Conservation (phyloP, 768 basidiomycete species). For the Xerocomus spinulosus region DNA sequence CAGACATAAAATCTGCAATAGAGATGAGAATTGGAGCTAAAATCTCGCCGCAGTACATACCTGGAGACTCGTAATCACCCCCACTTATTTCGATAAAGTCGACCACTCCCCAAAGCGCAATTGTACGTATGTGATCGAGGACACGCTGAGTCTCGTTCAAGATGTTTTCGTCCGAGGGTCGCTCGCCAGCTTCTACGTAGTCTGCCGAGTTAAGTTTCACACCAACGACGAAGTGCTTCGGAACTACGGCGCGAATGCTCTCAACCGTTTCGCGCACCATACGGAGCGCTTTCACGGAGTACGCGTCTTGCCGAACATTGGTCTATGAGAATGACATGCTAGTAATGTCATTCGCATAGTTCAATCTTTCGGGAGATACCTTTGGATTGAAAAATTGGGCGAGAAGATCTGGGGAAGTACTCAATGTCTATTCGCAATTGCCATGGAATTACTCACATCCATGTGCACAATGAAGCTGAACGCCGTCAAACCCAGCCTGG, state of each 20-base stretch:
- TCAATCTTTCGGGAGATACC: conserved; percentile 33
- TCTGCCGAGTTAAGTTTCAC: conserved; percentile 81
- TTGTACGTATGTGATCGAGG: conserved; percentile 53
- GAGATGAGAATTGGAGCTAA: not conserved
- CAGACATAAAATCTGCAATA: conserved; percentile 41
- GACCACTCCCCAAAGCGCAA: conserved; percentile 60
- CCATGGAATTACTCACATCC: conserved; percentile 56
- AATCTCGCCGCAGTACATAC: conserved; percentile 34
- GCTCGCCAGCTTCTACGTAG: conserved; percentile 42
- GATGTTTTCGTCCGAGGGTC: conserved; percentile 30
- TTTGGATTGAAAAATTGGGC: conserved; percentile 74
- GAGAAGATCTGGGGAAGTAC: conserved; percentile 53
- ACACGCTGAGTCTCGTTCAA: conserved; percentile 36
- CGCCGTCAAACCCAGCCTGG: conserved; percentile 75
- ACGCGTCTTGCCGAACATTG: conserved; percentile 59
- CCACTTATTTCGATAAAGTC: conserved; percentile 90
- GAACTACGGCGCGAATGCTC: conserved; percentile 50
- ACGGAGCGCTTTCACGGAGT: conserved; percentile 51
- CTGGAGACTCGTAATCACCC: conserved; percentile 78
- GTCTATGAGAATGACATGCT: conserved; percentile 27
- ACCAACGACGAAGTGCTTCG: conserved; percentile 62
- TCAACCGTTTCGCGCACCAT: conserved; percentile 54
- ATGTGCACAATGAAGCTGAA: conserved; percentile 82
- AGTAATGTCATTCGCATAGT: conserved; percentile 9
- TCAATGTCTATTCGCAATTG: not conserved